Evolutionary conservation across 257 asterid genomes (phyloP), one percentile per base, ranked within the genome.

Genomic region (Solanum rostratum): DNA sequence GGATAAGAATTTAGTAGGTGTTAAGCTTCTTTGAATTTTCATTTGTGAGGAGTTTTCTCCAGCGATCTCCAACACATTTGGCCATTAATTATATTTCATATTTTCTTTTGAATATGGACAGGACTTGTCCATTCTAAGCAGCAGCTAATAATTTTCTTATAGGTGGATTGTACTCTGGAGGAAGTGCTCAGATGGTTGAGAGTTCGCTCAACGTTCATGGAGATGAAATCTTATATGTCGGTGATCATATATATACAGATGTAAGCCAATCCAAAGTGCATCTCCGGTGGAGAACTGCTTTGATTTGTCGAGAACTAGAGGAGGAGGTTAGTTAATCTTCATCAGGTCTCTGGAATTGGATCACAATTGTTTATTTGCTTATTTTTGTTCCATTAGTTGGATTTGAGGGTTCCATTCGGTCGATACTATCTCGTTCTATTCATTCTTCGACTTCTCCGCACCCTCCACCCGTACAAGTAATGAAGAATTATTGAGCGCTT

Each of bases 271-370:
- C 98, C 55, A 95, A 95, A 91, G 92, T 95, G 80, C 95, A 95
- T 95, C 95, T 92, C 49, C 92, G 98, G 52, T 95, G 98, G 98
- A 92, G 98, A 88, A 95, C 98, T n/a, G 97, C 98, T 13, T 89
- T 95, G 86, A 92, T 95, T 88, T 95, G 98, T 85, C 93, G 97
- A 82, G 98, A 95, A 88, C 90, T 95, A 85, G 98, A 95, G 88
- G 94, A 93, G 80, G 98, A 95, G 98, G 98, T 93, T 83, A 53
- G 87, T 80, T 60, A 12, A 63, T 37, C 73, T 88, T 45, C 62
- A 76, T 68, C 76, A 70, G n/a, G 33, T 85, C 18, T 45, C 27
- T 55, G 71, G 59, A 15, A 83, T 55, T 80, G 33, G 45, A 15
- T 29, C 11, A 18, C 71, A 69, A 29, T 27, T 84, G n/a, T 10